Evolutionary conservation across 345 rosid species (phyloP).

Genomic region (Murraya koenigii): DNA sequence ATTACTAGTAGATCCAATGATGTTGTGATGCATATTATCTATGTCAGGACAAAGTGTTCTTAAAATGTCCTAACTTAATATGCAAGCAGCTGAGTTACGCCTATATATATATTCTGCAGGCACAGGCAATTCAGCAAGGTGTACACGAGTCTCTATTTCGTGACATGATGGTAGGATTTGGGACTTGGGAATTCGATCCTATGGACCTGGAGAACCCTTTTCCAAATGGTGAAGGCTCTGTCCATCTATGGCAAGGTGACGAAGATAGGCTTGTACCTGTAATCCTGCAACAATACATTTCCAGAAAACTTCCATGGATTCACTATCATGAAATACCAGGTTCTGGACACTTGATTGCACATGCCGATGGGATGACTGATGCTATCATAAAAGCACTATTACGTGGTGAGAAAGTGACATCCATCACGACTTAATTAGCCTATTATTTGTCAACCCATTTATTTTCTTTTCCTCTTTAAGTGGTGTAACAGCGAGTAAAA

Average conservation of each 20-base stretch:
- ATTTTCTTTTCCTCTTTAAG: background rate
- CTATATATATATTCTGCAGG: constrained; percentile 22
- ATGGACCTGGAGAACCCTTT: constrained; percentile 60
- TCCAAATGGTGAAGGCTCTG: constrained; percentile 46
- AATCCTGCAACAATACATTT: constrained; percentile 43
- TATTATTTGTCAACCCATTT: background rate
- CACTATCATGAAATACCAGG: constrained; percentile 55
- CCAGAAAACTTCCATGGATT: constrained; percentile 50
- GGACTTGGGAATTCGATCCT: constrained; percentile 79
- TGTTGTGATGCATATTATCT: background rate
- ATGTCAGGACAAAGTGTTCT: background rate
- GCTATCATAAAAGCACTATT: constrained; percentile 41
- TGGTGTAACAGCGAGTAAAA: background rate
- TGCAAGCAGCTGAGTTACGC: background rate
- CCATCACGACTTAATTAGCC: background rate
- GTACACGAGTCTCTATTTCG: constrained; percentile 50
- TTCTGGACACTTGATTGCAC: constrained; percentile 48
- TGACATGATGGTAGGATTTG: constrained; percentile 63
- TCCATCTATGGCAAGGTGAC: constrained; percentile 79
- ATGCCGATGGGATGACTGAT: constrained; percentile 49
- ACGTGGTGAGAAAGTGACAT: constrained; percentile 22
- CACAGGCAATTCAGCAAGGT: constrained; percentile 51
- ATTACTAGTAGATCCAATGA: too few relatives aligned
- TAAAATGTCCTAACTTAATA: background rate
- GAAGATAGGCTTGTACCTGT: constrained; percentile 58